Conservation (phyloP, 2,329 filamentous ascomycete genomes). For the Colletotrichum chrysophilum region DNA sequence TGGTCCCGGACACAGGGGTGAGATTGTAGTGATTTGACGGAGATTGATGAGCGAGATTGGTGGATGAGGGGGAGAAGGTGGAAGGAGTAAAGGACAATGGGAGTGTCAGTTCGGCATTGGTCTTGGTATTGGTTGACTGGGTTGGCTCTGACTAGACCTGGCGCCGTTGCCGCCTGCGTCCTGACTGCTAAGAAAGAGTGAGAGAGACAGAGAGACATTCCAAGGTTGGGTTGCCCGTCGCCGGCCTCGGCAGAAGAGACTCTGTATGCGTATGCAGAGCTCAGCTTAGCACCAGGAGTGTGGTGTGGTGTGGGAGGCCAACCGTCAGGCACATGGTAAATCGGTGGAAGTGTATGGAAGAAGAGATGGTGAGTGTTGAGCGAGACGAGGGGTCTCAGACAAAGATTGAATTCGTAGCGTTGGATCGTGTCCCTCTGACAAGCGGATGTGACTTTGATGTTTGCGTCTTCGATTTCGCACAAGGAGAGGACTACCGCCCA, state of each 20-base stretch:
- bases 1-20: slow-evolving; percentile 8
- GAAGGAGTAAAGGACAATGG: neutral
- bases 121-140: neutral
- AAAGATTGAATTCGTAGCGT: slow-evolving; percentile 2
- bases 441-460: slow-evolving; percentile 7
- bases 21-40: neutral
- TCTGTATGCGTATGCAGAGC: slow-evolving; percentile 16
- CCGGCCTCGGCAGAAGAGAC: slow-evolving; percentile 17
- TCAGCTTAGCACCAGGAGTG: neutral
- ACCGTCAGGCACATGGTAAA: slow-evolving; percentile 1
- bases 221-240: neutral
- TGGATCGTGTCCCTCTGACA: neutral
- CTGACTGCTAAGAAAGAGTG: neutral
- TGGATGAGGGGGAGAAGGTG: neutral
- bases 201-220: neutral
- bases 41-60: neutral
- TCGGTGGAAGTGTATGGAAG: slow-evolving; percentile 16
- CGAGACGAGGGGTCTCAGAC: slow-evolving; percentile 10
- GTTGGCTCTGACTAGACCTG: slow-evolving; percentile 6
- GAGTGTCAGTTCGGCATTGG: neutral
- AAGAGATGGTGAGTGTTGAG: neutral
- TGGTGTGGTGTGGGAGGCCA: neutral
- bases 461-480: neutral
- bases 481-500: neutral
- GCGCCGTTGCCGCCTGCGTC: slow-evolving; percentile 19